These are phyloP conservation scores for Mortierella sp. DNA, from an alignment of 371 early-diverging fungal species.

Conservation along the genomic window DNA sequence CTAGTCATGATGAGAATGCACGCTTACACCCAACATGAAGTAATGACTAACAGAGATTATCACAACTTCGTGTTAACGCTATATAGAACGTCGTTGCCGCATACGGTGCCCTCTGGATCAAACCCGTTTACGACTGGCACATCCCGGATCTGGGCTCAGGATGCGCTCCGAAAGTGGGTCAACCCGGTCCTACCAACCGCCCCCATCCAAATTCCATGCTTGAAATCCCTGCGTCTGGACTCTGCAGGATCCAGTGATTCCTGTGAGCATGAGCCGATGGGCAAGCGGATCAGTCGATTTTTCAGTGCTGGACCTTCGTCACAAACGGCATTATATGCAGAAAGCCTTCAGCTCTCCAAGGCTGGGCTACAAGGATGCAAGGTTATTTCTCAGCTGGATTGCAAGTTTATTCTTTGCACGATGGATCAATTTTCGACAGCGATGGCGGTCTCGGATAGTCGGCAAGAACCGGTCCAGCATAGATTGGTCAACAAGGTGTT, in stretches of 20 bases:
- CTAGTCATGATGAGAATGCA: neutral
- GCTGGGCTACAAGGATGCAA: conserved; percentile 43
- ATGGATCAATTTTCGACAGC: conserved; percentile 15
- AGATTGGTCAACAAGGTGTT: conserved; percentile 28
- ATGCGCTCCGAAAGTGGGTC: conserved; percentile 53
- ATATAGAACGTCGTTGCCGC: conserved; percentile 34
- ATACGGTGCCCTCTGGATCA: neutral
- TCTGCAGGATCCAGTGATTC: neutral
- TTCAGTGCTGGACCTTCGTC: conserved; percentile 31
- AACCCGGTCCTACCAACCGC: conserved; percentile 46
- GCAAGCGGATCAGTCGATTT: conserved; percentile 30
- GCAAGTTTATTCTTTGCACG: conserved; percentile 73
- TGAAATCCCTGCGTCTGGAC: conserved; percentile 13
- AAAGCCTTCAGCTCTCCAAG: conserved; percentile 56
- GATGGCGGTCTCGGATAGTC: no score
- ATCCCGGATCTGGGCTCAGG: conserved; percentile 47
- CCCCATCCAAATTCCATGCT: conserved; percentile 16
- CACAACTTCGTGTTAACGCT: neutral
- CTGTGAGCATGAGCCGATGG: neutral
- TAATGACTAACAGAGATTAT: neutral
- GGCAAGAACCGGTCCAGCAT: neutral
- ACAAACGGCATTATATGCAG: neutral
- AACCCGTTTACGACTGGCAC: conserved; percentile 16
- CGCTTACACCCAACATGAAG: neutral
- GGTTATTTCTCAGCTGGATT: conserved; percentile 77